Percentiles rank a stretch among this genome's conserved stretches.
These are phyloP conservation scores for Fusarium phyllophilum DNA, from an alignment of 2,329 filamentous ascomycete genomes.

Conservation along the genomic window DNA sequence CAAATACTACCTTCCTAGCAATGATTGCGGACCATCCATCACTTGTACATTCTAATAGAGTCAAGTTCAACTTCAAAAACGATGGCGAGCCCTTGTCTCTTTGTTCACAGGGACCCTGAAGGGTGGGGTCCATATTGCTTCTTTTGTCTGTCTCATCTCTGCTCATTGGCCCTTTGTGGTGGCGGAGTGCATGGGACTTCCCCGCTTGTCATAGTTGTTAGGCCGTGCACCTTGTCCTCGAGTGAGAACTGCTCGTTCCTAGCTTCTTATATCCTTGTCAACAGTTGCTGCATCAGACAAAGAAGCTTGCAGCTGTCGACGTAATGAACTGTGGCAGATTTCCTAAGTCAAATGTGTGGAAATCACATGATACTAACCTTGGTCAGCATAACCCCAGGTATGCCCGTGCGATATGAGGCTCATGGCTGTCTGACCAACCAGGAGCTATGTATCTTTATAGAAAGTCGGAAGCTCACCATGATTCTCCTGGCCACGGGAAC, in stretches of 20 bases:
- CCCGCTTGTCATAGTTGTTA: slow-evolving; percentile 18
- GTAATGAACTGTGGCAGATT: slow-evolving; percentile 9
- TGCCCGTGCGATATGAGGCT: neutral
- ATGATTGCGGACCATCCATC: neutral
- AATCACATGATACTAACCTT: neutral
- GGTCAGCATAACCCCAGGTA: neutral
- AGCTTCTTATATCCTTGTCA: slow-evolving; percentile 5
- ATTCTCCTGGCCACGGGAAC: neutral
- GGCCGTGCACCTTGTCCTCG: slow-evolving; percentile 12
- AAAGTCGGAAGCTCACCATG: neutral
- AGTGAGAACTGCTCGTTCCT: neutral
- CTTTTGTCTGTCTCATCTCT: slow-evolving; percentile 36
- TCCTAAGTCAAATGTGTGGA: neutral
- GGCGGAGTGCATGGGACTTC: slow-evolving; percentile 26
- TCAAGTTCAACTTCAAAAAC: neutral
- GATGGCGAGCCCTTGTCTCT: slow-evolving; percentile 17
- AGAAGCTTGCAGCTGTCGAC: slow-evolving; percentile 16
- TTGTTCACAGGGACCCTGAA: slow-evolving; percentile 13
- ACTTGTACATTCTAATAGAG: neutral
- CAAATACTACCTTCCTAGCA: neutral
- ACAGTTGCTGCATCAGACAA: neutral
- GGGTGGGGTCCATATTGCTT: slow-evolving; percentile 43
- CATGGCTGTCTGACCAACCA: neutral
- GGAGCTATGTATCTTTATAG: neutral
- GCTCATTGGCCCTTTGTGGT: slow-evolving; percentile 33